Evolutionary conservation across 108 stramenopile genomes (phyloP), one percentile per base, ranked within the genome.

Genomic region (Epithemia pelagica): DNA sequence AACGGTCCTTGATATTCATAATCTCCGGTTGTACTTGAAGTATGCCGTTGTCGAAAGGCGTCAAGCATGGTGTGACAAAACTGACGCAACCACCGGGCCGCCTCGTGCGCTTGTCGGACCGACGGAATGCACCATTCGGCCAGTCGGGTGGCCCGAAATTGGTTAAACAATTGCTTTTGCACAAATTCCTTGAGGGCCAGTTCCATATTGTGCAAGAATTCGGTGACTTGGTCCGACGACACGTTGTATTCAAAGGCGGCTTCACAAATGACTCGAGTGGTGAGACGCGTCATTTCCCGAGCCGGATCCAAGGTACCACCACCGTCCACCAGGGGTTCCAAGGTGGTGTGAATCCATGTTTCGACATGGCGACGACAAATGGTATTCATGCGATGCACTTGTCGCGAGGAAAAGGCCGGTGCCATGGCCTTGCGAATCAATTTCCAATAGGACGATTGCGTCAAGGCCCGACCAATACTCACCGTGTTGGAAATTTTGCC

Each of bases 211-310:
- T 20, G 1, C 2, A 58, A 20, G 19, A 61, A 37, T 33, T 33
- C 19, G 1, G 24, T 25, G 18, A 57, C 19, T 32, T 77, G 67
- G 0, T 63, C 68, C 0, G 32, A 20, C 5, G 58, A 54, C n/a
- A 68, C 28, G 10, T 55, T 46, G 30, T 78, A 74, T 19, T 74
- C 76, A 68, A 78, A 78, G 24, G 69, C 77, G 20, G 64, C 52
- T 46, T 78, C 64, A 30, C 73, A 69, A 60, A 78, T 70, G 30
- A 61, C 58, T 32, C 57, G n/a, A 18, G 69, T 32, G 19, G 73
- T 74, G 18, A 70, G n/a, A 19, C 46, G 3, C 8, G 29, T 51
- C 71, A 78, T 67, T 66, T 74, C 77, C 31, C 46, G 27, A 3
- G 0, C 53, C 5, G 67, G 26, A 61, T 78, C 73, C 37, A 78